A percentile compares a stretch with the other conserved stretches of the same genome.
Evolutionary conservation across 176 grass and related monocot genomes (phyloP).

Genomic region (Bolboschoenus planiculmis): DNA sequence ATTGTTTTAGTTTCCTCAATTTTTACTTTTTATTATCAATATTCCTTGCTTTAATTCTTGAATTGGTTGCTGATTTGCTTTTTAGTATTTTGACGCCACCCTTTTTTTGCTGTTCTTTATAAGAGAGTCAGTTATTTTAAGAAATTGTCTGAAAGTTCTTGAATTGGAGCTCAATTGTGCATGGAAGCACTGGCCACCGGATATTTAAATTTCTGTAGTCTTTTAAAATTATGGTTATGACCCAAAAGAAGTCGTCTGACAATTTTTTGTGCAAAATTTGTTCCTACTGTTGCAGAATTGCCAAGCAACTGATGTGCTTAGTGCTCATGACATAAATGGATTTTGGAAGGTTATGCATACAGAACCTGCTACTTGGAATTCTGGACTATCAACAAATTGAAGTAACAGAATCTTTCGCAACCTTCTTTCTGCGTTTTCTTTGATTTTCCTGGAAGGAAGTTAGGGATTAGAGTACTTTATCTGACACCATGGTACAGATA

Average conservation of each 20-base stretch:
- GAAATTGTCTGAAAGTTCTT: neutral
- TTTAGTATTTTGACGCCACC: neutral
- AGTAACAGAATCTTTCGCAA: neutral
- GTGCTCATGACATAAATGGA: neutral
- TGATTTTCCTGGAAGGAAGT: neutral
- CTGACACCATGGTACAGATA: neutral
- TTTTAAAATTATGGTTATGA: neutral
- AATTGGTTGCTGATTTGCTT: neutral
- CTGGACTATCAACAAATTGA: neutral
- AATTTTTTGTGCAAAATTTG: neutral
- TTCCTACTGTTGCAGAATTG: neutral
- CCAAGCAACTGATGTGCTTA: neutral
- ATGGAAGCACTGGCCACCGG: neutral
- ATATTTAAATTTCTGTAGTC: neutral
- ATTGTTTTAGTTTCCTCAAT: neutral
- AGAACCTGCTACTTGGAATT: neutral
- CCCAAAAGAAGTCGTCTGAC: neutral
- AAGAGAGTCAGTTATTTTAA: neutral
- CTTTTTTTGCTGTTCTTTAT: neutral
- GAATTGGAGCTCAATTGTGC: neutral
- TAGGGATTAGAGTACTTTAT: neutral
- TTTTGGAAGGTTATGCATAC: neutral
- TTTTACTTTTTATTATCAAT: neutral
- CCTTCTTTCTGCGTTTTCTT: neutral
- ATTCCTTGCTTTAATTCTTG: neutral